Base-by-base conservation (phyloP, 768 basidiomycete genomes). In the Pisolithus marmoratus region DNA sequence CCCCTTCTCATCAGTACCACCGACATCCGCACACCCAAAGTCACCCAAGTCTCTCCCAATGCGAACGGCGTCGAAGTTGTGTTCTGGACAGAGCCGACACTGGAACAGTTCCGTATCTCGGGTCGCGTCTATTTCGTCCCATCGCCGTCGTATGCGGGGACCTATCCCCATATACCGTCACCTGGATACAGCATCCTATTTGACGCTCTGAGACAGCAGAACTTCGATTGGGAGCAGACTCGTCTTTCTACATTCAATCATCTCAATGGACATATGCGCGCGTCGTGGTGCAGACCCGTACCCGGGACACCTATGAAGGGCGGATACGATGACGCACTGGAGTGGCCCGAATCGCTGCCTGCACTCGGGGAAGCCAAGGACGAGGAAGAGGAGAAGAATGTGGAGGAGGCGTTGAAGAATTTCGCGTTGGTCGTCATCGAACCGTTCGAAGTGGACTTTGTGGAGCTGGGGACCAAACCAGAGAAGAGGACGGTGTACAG, bases 381-480 rank as follows among this genome's bases (percentile, higher is more conserved):
- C 36, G 74, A 74, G 49, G 69, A 72, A 55, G 74, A 70, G n/a
- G 68, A 69, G 67, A 65, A 62, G 64, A 70, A 76, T 48, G 72
- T 79, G 72, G 73, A 79, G 48, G 62, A 47, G 34, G 85, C 90
- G 29, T 64, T 86, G 54, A 57, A 65, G 8, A 87, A 88, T 60
- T 92, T 90, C 58, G 81, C 85, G 17, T 63, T 93, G 60, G 58
- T 92, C 38, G 63, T 90, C 11, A 70, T 93, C 27, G 89, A 92
- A 59, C 85, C 89, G 1, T 60, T 69, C 2, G 76, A 79, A 49
- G 80, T 91, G 31, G 91, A 94, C 62, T 79, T 78, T 68, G 61
- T 84, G 15, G 86, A 87, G 61, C 58, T 92, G 27, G 76, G 70
- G 0, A 71, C 74, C 19, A 51, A 69, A 22, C 86, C 85, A 8